phyloP scores from a whole-genome alignment of 768 basidiomycete genomes.

The Asterophora parasitica region DNA sequence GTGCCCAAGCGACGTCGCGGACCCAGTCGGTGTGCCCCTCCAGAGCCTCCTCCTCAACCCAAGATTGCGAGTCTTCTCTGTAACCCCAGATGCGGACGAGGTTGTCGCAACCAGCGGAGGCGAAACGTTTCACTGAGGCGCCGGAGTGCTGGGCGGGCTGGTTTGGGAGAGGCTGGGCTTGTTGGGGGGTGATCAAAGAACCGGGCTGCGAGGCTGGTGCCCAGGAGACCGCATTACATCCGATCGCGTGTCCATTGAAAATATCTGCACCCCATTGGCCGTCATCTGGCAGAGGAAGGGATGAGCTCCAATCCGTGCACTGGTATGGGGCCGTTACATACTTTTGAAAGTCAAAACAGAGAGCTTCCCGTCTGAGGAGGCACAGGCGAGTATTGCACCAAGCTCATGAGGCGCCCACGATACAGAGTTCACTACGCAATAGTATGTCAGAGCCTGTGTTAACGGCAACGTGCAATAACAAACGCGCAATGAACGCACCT shows the following conservation, averaged over 20 bases:
- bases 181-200: slow-evolving; percentile 72
- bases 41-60: slow-evolving; percentile 86
- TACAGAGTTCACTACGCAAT: slow-evolving; percentile 80
- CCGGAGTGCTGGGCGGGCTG: slow-evolving; percentile 37
- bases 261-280: slow-evolving; percentile 95
- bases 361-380: slow-evolving; percentile 94
- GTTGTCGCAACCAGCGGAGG: slow-evolving; percentile 94
- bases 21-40: slow-evolving; percentile 98
- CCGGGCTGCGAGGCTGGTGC: slow-evolving; percentile 87
- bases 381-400: slow-evolving; percentile 94
- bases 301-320: background rate
- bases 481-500: slow-evolving; percentile 47
- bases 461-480: background rate
- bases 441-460: background rate
- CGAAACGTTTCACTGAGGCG: slow-evolving; percentile 84
- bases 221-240: slow-evolving; percentile 98
- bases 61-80: slow-evolving; percentile 81
- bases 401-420: slow-evolving; percentile 99
- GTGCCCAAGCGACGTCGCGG: slow-evolving; percentile 98
- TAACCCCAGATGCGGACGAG: slow-evolving; percentile 93
- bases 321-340: slow-evolving; percentile 27
- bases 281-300: slow-evolving; percentile 60
- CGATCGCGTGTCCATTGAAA: slow-evolving; percentile 93
- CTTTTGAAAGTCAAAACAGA: slow-evolving; percentile 97
- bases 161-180: slow-evolving; percentile 40